A percentile compares a stretch with the other conserved stretches of the same genome.
Evolutionary conservation across 2,329 filamentous ascomycete species (phyloP).

Genomic region (Chalaropsis ovoidea): DNA sequence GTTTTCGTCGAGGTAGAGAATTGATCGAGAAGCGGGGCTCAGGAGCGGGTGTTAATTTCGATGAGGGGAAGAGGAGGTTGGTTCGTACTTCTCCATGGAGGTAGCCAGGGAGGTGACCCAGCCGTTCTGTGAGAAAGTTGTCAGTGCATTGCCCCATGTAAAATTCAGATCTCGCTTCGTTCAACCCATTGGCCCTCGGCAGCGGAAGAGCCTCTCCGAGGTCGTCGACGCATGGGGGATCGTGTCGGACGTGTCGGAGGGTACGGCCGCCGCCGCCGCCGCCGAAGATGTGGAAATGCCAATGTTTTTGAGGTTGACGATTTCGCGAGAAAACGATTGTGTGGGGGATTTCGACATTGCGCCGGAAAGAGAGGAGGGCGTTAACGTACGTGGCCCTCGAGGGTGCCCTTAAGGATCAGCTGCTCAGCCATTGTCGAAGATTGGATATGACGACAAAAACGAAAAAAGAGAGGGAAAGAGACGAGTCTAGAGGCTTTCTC

Average conservation of each 20-base stretch:
- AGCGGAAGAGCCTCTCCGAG: background rate
- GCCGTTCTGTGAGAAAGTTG: slow-evolving; percentile 53
- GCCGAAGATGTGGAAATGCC: background rate
- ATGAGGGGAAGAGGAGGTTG: slow-evolving; percentile 20
- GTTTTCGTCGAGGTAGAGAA: background rate
- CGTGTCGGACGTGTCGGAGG: background rate
- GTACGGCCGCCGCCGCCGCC: background rate
- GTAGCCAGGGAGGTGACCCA: slow-evolving; percentile 98
- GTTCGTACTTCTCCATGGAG: slow-evolving; percentile 89
- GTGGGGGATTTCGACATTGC: slow-evolving; percentile 12
- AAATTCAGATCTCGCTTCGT: slow-evolving; percentile 19
- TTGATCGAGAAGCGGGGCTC: background rate
- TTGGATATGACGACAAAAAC: slow-evolving; percentile 23
- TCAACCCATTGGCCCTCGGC: slow-evolving; percentile 8
- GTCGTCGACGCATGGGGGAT: background rate
- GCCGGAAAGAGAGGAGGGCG: slow-evolving; percentile 26
- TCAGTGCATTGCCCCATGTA: slow-evolving; percentile 24
- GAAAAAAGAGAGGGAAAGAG: slow-evolving; percentile 25
- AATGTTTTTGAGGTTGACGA: slow-evolving; percentile 9
- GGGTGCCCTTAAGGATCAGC: slow-evolving; percentile 91
- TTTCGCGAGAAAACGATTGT: slow-evolving; percentile 1
- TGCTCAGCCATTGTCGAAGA: slow-evolving; percentile 65
- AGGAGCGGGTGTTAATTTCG: slow-evolving; percentile 1
- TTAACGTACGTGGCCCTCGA: slow-evolving; percentile 80
- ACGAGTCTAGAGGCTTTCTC: slow-evolving; percentile 27